phyloP scores from a whole-genome alignment of 2,329 filamentous ascomycete genomes.

The Colletotrichum sp. region DNA sequence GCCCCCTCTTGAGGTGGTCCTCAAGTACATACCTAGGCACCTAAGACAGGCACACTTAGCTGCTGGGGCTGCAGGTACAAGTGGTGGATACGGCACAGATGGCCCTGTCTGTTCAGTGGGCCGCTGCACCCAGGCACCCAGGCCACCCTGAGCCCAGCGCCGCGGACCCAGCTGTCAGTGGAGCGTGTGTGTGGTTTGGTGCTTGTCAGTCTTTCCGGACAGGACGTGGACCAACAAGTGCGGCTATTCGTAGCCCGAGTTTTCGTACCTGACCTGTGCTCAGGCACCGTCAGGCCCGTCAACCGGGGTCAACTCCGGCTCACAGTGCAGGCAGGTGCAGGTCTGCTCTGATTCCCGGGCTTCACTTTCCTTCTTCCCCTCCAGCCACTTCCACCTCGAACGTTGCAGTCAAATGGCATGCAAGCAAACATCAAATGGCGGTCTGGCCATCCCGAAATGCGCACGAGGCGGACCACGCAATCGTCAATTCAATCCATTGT shows the following conservation, averaged over 20 bases:
- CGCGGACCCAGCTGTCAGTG: not conserved
- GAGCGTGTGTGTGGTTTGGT: not conserved
- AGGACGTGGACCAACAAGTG: not conserved
- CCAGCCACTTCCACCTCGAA: not conserved
- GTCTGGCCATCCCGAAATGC: not conserved
- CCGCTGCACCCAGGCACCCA: not conserved
- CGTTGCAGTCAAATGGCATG: not conserved
- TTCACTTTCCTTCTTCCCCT: not conserved
- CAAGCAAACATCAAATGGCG: constrained; percentile 2
- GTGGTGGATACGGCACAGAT: not conserved
- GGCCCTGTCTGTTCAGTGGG: not conserved
- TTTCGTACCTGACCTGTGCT: not conserved
- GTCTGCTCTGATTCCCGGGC: not conserved
- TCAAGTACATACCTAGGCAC: not conserved
- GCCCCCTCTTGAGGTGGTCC: not conserved
- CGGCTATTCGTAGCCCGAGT: not conserved
- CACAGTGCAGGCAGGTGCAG: not conserved
- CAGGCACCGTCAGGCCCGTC: not conserved
- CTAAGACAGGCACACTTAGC: not conserved
- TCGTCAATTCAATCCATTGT: not conserved
- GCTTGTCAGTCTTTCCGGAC: not conserved
- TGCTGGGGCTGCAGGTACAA: not conserved
- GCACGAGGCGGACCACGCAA: not conserved
- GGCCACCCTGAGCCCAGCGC: not conserved
- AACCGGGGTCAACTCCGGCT: not conserved